Conservation (phyloP, 2,329 filamentous ascomycete species). For the Fusarium buharicum region DNA sequence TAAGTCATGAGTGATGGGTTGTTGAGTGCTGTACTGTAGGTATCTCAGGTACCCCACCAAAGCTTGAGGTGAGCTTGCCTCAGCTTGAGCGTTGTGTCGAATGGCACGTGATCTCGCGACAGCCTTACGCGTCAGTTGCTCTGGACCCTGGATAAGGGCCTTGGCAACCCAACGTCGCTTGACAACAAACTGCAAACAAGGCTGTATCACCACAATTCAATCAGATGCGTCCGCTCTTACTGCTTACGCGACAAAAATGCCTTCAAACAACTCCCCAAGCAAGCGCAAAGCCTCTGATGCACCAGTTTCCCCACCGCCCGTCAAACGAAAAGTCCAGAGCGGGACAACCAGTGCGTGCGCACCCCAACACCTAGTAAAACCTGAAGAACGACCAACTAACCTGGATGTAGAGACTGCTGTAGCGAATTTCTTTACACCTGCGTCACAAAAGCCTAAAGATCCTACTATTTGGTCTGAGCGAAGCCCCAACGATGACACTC, state of each 20-base stretch:
- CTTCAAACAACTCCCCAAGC: conserved; percentile 32
- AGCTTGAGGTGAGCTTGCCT: conserved; percentile 4
- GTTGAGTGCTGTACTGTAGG: not conserved
- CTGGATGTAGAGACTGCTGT: conserved; percentile 69
- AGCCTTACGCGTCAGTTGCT: not conserved
- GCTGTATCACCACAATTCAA: not conserved
- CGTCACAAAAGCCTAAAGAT: conserved; percentile 85
- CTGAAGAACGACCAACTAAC: conserved; percentile 25
- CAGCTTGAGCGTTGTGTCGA: not conserved
- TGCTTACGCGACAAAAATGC: conserved; percentile 39
- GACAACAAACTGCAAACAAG: conserved; percentile 15
- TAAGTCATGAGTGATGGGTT: not conserved
- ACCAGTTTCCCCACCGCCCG: conserved; percentile 63
- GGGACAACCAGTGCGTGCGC: conserved; percentile 60
- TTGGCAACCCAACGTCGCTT: conserved; percentile 21
- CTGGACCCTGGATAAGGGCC: conserved; percentile 14
- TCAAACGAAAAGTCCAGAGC: conserved; percentile 64
- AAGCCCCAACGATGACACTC: conserved; percentile 60
- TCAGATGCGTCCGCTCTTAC: conserved; percentile 27
- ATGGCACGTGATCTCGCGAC: conserved; percentile 50
- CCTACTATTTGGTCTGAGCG: conserved; percentile 77
- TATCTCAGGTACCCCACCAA: conserved; percentile 20
- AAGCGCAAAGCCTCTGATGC: conserved; percentile 55
- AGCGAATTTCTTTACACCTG: conserved; percentile 86
- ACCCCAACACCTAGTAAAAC: not conserved